A percentile compares a stretch with the other conserved stretches of the same genome.
Conservation (phyloP, 495 filamentous ascomycete species). For the Bombardia bombarda region DNA sequence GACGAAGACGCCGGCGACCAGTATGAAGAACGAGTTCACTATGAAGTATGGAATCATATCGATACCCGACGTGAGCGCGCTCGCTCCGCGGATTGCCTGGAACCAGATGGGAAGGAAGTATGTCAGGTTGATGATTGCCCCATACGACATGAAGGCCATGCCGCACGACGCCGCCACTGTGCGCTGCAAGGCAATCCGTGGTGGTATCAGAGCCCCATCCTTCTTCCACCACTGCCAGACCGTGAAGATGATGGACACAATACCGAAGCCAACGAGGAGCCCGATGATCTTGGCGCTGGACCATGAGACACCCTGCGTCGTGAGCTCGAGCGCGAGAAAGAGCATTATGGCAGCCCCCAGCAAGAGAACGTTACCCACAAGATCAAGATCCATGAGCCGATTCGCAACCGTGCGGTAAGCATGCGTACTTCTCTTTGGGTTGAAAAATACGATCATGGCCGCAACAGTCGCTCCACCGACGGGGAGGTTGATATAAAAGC, state of each 20-base stretch:
- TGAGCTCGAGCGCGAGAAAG: slow-evolving; percentile 42
- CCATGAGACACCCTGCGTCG: slow-evolving; percentile 39
- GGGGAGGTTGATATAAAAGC: slow-evolving; percentile 47
- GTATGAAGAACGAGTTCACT: slow-evolving; percentile 45
- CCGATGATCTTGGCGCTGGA: slow-evolving; percentile 20
- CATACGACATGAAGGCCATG: slow-evolving; percentile 28
- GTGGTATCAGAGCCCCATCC: slow-evolving; percentile 27
- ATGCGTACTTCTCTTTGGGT: slow-evolving; percentile 17
- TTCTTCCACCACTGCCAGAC: slow-evolving; percentile 10
- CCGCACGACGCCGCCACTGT: slow-evolving; percentile 47
- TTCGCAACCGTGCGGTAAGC: slow-evolving; percentile 11
- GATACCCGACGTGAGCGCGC: slow-evolving; percentile 58
- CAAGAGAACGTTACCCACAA: slow-evolving; percentile 36
- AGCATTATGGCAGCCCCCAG: slow-evolving; percentile 33
- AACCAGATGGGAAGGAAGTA: slow-evolving; percentile 53
- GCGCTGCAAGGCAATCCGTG: slow-evolving; percentile 44
- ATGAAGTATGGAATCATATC: slow-evolving; percentile 60
- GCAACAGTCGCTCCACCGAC: slow-evolving; percentile 29
- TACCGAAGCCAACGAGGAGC: slow-evolving; percentile 36
- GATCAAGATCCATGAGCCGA: slow-evolving; percentile 37
- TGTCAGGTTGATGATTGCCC: slow-evolving; percentile 49
- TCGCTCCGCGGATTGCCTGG: slow-evolving; percentile 60
- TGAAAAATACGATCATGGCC: slow-evolving; percentile 35
- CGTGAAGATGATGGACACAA: slow-evolving; percentile 11
- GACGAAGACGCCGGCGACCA: slow-evolving; percentile 39